Base-by-base conservation (phyloP, 2,329 filamentous ascomycete genomes). In the Pestalotiopsis sp. region DNA sequence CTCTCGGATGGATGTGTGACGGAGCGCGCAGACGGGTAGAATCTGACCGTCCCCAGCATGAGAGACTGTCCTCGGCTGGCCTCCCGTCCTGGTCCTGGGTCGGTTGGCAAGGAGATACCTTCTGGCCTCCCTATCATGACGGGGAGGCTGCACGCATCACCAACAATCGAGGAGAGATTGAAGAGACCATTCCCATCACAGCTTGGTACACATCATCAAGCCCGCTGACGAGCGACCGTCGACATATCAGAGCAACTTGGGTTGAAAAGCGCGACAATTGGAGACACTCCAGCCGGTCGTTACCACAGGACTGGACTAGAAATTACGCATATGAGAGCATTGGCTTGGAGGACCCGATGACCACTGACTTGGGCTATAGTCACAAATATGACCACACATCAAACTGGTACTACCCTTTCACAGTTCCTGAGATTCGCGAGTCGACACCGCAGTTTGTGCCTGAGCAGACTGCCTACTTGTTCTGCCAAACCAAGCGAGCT, bases 71-170 rank as follows among this genome's bases (percentile, higher is more conserved):
- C 14, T 17, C 39, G 25, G 31, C 58, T 4, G 17, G 20, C 14
- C 12, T 57, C 5, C 66, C 66, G 2, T 67, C 66, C 6, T 67
- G 66, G 66, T 27, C 66, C 9, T 58, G 66, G 59, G 12, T 67
- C 11, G 41, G 41, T 3, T 67, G 66, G 59, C 27, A 63, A 23
- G 31, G 60, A 7, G 6, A n/a, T 52, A 9, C 45, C 45, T 3
- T n/a, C 17, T n/a, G n/a, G 45, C 14, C 45, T 9, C 38, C 17
- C 17, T 7, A 17, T 38, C n/a, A 23, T 4, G 17, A 13, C 4
- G 12, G 17, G 1, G 4, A 23, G 4, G 17, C 13, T 20, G n/a
- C 38, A 49, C 11, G n/a, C 7, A 27, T 23, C 17, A 56, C 23
- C 17, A 27, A 65, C 17, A 9, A 49, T 1, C 23, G 17, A 56